A percentile compares a stretch with the other conserved stretches of the same genome.
Conservation (phyloP, 306 rosid species). For the Nissolia schottii region DNA sequence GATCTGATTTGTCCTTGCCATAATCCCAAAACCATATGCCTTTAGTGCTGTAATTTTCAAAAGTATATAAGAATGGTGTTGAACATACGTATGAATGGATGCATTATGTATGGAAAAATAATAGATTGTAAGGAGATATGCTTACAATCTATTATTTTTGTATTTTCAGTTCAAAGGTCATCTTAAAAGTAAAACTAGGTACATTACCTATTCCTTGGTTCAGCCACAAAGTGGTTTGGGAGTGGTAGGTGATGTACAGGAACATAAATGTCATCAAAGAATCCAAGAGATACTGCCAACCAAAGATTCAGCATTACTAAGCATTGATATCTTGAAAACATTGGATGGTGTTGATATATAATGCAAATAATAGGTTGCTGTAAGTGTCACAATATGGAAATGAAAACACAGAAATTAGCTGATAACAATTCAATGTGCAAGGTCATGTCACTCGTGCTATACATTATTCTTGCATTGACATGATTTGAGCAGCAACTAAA, state of each 20-base stretch:
- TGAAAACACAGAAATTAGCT: background rate
- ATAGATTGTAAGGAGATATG: background rate
- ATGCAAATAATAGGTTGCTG: background rate
- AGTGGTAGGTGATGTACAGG: slow-evolving; percentile 53
- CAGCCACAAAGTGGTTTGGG: slow-evolving; percentile 44
- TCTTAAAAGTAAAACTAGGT: background rate
- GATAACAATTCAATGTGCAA: background rate
- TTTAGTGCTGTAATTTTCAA: slow-evolving; percentile 39
- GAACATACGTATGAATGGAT: background rate
- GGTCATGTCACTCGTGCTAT: background rate
- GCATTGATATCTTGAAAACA: background rate
- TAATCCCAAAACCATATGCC: slow-evolving; percentile 64
- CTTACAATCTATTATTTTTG: too few species aligned
- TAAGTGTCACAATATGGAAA: background rate
- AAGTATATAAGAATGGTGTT: background rate
- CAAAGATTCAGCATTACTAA: slow-evolving; percentile 25
- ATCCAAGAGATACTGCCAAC: slow-evolving; percentile 75
- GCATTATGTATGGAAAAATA: background rate
- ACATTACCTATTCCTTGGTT: slow-evolving; percentile 44
- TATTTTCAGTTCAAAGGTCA: background rate
- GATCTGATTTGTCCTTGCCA: slow-evolving; percentile 1
- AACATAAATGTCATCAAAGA: slow-evolving; percentile 75
- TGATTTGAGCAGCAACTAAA: background rate
- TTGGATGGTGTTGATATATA: slow-evolving; percentile 1
- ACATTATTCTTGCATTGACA: background rate